These are phyloP conservation scores for Schizophyllum commune DNA, from an alignment of 1,284 basidiomycete species.

Conservation along the genomic window DNA sequence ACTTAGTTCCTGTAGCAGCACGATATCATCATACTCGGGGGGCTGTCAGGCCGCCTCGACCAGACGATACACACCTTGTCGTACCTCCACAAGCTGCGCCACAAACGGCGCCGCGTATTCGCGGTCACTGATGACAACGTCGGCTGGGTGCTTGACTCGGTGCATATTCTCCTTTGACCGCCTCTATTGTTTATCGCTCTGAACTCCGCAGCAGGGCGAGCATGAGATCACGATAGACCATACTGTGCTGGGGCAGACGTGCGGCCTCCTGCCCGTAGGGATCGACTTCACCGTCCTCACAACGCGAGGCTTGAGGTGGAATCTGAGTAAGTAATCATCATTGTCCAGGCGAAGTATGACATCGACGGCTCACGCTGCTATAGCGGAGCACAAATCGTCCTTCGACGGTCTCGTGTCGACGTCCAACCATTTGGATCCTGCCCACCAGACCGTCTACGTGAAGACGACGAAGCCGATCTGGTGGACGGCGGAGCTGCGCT, in stretches of 20 bases:
- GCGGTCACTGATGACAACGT: slow-evolving; percentile 83
- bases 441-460: slow-evolving; percentile 55
- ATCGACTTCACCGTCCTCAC: slow-evolving; percentile 67
- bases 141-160: slow-evolving; percentile 81
- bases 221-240: slow-evolving; percentile 77
- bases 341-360: not conserved
- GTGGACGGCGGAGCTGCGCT: slow-evolving; percentile 73
- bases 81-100: slow-evolving; percentile 76
- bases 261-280: slow-evolving; percentile 89
- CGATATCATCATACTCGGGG: slow-evolving; percentile 79
- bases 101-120: slow-evolving; percentile 53
- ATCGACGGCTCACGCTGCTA: slow-evolving; percentile 1
- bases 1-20: slow-evolving; percentile 40
- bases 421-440: slow-evolving; percentile 80
- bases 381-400: slow-evolving; percentile 58
- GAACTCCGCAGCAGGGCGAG: slow-evolving; percentile 39
- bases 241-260: slow-evolving; percentile 73
- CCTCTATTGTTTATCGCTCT: not conserved
- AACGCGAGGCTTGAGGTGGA: slow-evolving; percentile 86
- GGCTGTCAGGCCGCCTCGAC: slow-evolving; percentile 86
- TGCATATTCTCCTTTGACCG: slow-evolving; percentile 27
- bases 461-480: slow-evolving; percentile 79
- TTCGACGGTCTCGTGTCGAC: slow-evolving; percentile 84
- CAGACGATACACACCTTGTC: slow-evolving; percentile 92
- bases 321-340: slow-evolving; percentile 56